Conservation (phyloP, 345 rosid species). For the Brassica juncea region DNA sequence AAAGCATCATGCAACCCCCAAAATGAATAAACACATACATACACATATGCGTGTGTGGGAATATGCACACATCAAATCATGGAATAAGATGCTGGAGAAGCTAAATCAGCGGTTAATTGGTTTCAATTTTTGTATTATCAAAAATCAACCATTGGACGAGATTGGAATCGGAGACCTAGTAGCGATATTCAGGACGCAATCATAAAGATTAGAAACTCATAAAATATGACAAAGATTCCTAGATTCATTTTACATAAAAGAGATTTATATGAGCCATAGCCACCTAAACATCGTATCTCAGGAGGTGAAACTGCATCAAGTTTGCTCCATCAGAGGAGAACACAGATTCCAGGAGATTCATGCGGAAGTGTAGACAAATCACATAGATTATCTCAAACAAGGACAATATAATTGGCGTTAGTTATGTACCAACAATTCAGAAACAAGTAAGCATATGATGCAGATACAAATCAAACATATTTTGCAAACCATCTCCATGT, state of each 20-base stretch:
- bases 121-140: neutral
- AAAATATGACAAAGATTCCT: neutral
- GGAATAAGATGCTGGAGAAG: constrained; percentile 28
- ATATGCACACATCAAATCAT: constrained; percentile 26
- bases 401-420: neutral
- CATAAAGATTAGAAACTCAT: neutral
- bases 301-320: neutral
- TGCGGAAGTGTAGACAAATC: constrained; percentile 1
- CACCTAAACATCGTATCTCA: neutral
- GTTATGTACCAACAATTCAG: neutral
- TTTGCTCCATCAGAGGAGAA: neutral
- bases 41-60: no score
- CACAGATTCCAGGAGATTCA: neutral
- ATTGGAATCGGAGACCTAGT: neutral
- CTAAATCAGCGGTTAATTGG: constrained; percentile 3
- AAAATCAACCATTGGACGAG: neutral
- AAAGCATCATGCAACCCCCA: constrained; percentile 30
- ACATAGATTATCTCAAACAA: constrained; percentile 18
- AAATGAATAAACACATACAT: neutral
- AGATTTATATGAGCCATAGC: no score
- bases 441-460: neutral
- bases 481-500: no score
- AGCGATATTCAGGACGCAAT: no score
- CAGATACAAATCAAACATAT: neutral
- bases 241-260: constrained; percentile 5